These are phyloP conservation scores for Mucor irregularis DNA, from an alignment of 371 early-diverging fungal genomes.

Conservation along the genomic window DNA sequence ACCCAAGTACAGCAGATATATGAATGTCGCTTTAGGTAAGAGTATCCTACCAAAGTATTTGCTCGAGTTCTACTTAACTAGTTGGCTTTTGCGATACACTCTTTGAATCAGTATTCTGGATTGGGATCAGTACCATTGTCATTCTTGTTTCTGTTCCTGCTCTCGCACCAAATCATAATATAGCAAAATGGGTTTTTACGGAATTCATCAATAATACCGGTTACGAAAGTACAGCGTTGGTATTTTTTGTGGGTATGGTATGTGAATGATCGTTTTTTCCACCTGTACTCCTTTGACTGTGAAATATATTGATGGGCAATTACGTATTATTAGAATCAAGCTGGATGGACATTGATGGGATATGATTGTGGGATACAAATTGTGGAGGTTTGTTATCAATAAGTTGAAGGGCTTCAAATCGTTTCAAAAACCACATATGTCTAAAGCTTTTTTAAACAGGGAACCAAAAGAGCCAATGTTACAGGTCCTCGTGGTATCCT, in stretches of 20 bases:
- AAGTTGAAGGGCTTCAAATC: too few relatives aligned
- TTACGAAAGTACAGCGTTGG: conserved; percentile 28
- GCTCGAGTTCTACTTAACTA: too few relatives aligned
- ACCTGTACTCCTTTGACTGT: neutral
- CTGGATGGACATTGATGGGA: conserved; percentile 42
- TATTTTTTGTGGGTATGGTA: conserved; percentile 42
- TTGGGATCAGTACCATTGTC: conserved; percentile 31
- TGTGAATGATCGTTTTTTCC: neutral
- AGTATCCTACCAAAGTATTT: too few relatives aligned
- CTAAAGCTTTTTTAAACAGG: conserved; percentile 8
- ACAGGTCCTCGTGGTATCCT: conserved; percentile 50
- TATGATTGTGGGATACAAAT: conserved; percentile 48
- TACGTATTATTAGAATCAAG: conserved; percentile 9
- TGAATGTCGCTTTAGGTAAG: conserved; percentile 32
- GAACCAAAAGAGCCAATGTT: conserved; percentile 37
- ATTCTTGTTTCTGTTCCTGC: conserved; percentile 34
- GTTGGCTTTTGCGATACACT: too few relatives aligned
- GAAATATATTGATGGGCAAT: neutral
- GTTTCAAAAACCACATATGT: too few relatives aligned
- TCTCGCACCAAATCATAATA: conserved; percentile 34
- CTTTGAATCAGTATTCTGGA: conserved; percentile 29
- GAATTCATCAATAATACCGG: conserved; percentile 43
- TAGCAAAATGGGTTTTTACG: conserved; percentile 42
- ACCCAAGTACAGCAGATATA: conserved; percentile 21
- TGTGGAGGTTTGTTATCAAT: conserved; percentile 36